Evolutionary conservation across 2,329 filamentous ascomycete species (phyloP).

Genomic region (Fusarium albidum): DNA sequence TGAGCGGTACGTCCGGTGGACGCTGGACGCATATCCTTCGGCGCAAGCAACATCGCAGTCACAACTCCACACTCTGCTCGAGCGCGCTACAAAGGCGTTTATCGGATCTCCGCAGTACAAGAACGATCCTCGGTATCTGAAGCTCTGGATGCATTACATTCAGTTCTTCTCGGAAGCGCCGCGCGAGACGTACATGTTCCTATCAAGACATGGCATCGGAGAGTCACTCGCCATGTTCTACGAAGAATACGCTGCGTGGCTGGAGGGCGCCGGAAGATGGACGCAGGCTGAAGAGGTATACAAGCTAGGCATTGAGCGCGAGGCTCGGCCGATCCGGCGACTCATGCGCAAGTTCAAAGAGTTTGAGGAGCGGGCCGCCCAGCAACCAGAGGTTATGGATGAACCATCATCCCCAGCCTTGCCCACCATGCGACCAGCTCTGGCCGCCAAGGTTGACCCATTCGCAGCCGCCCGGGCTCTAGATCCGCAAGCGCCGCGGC

Average conservation of each 20-base stretch:
- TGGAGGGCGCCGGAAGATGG: slow-evolving; percentile 86
- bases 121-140: slow-evolving; percentile 93
- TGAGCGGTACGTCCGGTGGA: slow-evolving; percentile 98
- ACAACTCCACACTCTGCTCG: slow-evolving; percentile 86
- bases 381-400: slow-evolving; percentile 65
- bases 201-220: slow-evolving; percentile 87
- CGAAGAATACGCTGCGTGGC: slow-evolving; percentile 94
- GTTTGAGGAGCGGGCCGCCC: slow-evolving; percentile 81
- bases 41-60: slow-evolving; percentile 91
- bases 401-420: slow-evolving; percentile 88
- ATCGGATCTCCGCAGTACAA: slow-evolving; percentile 87
- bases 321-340: slow-evolving; percentile 82
- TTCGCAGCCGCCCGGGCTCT: slow-evolving; percentile 67
- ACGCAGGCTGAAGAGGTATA: slow-evolving; percentile 94
- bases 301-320: slow-evolving; percentile 85
- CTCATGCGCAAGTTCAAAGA: slow-evolving; percentile 90
- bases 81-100: slow-evolving; percentile 92
- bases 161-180: slow-evolving; percentile 92
- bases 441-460: slow-evolving; percentile 86
- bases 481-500: slow-evolving; percentile 73
- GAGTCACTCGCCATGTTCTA: slow-evolving; percentile 91
- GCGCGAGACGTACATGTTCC: slow-evolving; percentile 89
- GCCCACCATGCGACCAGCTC: slow-evolving; percentile 80
- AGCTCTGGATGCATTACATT: slow-evolving; percentile 94
- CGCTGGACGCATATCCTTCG: slow-evolving; percentile 91